phyloP scores from a whole-genome alignment of 345 rosid genomes.

The Erodium maritimum region DNA sequence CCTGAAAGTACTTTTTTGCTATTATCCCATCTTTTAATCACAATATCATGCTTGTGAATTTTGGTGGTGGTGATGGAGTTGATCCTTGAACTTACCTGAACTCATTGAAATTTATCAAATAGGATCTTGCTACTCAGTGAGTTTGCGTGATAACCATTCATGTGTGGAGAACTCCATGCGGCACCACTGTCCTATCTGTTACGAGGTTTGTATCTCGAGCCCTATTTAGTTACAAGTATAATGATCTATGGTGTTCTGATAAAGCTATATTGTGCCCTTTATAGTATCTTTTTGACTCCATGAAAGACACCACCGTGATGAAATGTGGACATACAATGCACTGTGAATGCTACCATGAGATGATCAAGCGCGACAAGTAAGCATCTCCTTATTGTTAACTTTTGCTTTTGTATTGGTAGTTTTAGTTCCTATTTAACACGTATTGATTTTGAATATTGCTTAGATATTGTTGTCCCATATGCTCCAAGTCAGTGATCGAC shows the following conservation, averaged over 20 bases:
- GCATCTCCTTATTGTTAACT: neutral
- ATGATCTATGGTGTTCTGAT: neutral
- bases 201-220: slow-evolving; percentile 44
- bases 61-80: too few species aligned
- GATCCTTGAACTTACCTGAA: too few species aligned
- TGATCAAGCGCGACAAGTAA: slow-evolving; percentile 78
- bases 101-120: too few species aligned
- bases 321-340: slow-evolving; percentile 99
- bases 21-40: too few species aligned
- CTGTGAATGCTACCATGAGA: slow-evolving; percentile 64
- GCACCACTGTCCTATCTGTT: slow-evolving; percentile 96
- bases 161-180: slow-evolving; percentile 96
- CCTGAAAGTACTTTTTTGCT: too few species aligned
- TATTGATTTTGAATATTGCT: slow-evolving; percentile 1
- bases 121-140: slow-evolving; percentile 75
- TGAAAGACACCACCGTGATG: slow-evolving; percentile 84
- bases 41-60: too few species aligned
- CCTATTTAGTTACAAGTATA: neutral
- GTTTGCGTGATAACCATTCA: slow-evolving; percentile 57
- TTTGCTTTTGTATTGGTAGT: neutral
- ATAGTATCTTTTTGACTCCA: slow-evolving; percentile 88
- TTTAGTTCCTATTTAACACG: neutral
- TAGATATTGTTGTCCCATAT: slow-evolving; percentile 88
- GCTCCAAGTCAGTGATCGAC: slow-evolving; percentile 80
- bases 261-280: slow-evolving; percentile 7